Evolutionary conservation across 163 green algal genomes (phyloP), one percentile per base, ranked within the genome.

Genomic region (Scenedesmus sp.): DNA sequence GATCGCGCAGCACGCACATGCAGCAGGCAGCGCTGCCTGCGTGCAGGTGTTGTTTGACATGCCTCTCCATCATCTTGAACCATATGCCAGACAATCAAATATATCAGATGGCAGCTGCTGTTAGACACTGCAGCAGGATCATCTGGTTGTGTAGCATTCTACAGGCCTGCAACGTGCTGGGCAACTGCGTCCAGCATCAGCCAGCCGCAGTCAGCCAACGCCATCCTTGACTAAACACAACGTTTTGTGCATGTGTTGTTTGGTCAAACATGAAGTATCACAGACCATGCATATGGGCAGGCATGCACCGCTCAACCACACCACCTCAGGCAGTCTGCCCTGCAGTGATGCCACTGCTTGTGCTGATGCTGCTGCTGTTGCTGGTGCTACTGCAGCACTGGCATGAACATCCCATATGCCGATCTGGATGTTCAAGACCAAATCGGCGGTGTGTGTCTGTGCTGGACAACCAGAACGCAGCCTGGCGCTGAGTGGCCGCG

Each of bases 401-500:
- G 88, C 13, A 90, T 92, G 73, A 88, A 94, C 74, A 96, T 97
- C 16, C 46, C 92, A 2, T 96, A 92, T 87, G 95, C 95, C 3
- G 95, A 96, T 18, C 91, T 97, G 57, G 93, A 96, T 26, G 87
- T 97, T 0, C 90, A 94, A 57, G 95, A 97, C 74, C 92, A 95
- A 62, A 95, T 97, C 23, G 94, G 95, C 0, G 94, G 86, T 90
- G 70, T 8, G 46, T n/a, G n/a, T 4, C 26, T 18, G n/a, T 59
- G 81, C 81, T 70, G 10, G 57, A 13, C 81, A 70, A 4, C 10
- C 9, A 9, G 73, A 20, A 20, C 13, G n/a, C 46, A 34, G 66
- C 66, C 66, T 26, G 66, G 66, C 66, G 15, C 9, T 46, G 34
- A 46, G 34, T 46, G 34, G 34, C 34, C 34, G 34, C 34, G 34